Evolutionary conservation across 305 asterid genomes (phyloP).

Genomic region (Ajuga reptans): DNA sequence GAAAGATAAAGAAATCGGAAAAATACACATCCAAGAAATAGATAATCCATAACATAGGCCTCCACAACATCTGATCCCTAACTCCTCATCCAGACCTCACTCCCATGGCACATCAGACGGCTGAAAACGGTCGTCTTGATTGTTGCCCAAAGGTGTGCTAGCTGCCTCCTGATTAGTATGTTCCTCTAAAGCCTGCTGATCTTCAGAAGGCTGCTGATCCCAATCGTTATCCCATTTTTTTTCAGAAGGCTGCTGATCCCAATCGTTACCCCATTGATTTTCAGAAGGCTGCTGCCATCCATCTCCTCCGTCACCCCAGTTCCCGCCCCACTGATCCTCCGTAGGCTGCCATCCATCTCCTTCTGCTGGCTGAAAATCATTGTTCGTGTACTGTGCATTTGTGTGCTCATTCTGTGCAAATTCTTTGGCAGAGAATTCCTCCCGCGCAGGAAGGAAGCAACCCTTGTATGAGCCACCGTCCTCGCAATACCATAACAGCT

Average conservation of each 20-base stretch:
- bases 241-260: not conserved
- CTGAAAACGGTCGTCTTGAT: slow-evolving; percentile 1
- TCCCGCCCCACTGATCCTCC: not conserved
- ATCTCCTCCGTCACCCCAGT: not conserved
- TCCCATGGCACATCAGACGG: slow-evolving; percentile 26
- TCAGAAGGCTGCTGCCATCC: not conserved
- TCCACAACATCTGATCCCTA: not conserved
- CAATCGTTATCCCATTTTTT: not conserved
- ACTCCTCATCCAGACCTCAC: not conserved
- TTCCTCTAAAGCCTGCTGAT: not conserved
- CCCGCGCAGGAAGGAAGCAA: slow-evolving; percentile 66
- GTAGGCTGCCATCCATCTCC: slow-evolving; percentile 26
- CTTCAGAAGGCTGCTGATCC: not conserved
- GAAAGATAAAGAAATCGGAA: not conserved
- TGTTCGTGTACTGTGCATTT: slow-evolving; percentile 7
- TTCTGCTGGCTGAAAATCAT: slow-evolving; percentile 19
- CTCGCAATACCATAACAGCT: slow-evolving; percentile 77
- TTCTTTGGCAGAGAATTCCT: slow-evolving; percentile 27
- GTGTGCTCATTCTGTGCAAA: not conserved
- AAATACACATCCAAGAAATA: not conserved
- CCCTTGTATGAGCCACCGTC: slow-evolving; percentile 72
- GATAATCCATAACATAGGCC: not conserved
- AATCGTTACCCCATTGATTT: not conserved
- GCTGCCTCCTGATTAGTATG: not conserved
- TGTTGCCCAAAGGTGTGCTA: not conserved